A percentile compares a stretch with the other conserved stretches of the same genome.
Conservation (phyloP, 768 basidiomycete species). For the Boletus tomentosulus region DNA sequence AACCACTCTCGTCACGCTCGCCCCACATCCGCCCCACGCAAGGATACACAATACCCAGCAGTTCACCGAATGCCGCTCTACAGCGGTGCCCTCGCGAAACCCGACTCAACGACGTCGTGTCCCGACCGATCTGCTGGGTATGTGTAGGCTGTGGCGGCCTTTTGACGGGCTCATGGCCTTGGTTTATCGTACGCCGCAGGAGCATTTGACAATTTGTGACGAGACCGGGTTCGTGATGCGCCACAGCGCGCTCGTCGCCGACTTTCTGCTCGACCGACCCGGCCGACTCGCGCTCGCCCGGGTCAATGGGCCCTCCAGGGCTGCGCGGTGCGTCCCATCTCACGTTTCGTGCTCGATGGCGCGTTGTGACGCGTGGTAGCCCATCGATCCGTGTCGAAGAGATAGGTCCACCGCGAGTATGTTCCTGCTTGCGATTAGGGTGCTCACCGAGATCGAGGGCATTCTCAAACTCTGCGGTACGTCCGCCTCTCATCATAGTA, state of each 20-base stretch:
- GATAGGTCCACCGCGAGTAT: constrained; percentile 23
- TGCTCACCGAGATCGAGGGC: constrained; percentile 24
- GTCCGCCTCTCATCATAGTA: too few relatives aligned
- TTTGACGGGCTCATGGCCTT: too few relatives aligned
- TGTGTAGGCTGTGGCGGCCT: too few relatives aligned
- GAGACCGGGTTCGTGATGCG: too few relatives aligned
- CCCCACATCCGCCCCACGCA: not conserved
- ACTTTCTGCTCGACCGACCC: too few relatives aligned
- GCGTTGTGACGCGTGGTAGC: not conserved
- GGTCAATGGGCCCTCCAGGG: too few relatives aligned
- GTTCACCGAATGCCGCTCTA: not conserved
- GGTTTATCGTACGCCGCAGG: constrained; percentile 14
- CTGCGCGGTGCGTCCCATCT: too few relatives aligned
- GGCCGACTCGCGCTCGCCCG: too few relatives aligned
- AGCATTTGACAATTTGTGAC: too few relatives aligned
- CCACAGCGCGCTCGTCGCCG: too few relatives aligned
- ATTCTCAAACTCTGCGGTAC: constrained; percentile 27
- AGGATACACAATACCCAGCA: not conserved
- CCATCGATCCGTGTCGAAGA: constrained; percentile 22
- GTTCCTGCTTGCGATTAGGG: constrained; percentile 24
- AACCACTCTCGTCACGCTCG: not conserved
- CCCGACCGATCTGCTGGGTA: too few relatives aligned
- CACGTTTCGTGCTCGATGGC: not conserved
- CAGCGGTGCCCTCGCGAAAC: not conserved
- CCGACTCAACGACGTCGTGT: too few relatives aligned